Base-by-base conservation (phyloP, 164 flowering plant species). In the Amborella trichopoda region DNA sequence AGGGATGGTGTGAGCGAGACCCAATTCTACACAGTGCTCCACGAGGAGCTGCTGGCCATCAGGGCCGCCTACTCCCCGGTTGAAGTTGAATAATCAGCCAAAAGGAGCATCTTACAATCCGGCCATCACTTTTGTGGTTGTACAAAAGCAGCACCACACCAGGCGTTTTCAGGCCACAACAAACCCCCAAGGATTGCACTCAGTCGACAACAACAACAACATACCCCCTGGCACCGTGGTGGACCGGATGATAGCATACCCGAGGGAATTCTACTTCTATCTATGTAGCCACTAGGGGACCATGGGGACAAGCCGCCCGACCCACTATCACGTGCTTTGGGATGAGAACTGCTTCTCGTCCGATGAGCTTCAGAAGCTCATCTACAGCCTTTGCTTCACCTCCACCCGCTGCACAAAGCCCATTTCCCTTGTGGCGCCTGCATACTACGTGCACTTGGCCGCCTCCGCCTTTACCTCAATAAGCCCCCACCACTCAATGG, bases 401-500 rank as follows among this genome's bases (percentile, higher is more conserved):
- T 90, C 78, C 49, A 81, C 64, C 10, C 73, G 93, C 67, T 90
- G 96, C 51, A 90, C 95, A 0, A 86, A 86, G 63, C 98, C 98
- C 1, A 73, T 90, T 30, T 90, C 98, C 6, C 49, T 90, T 63
- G 95, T 90, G 3, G 95, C 98, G 0, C 94, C 98, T 0, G 95
- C 80, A 27, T 90, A 86, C 48, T 90, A 90, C 53, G 98, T 94
- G 2, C 95, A 90, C 55, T 74, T 90, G 27, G 98, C 96, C 25
- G 98, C 96, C 6, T 86, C 81, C 44, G n/a, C n/a, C n/a, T n/a
- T n/a, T n/a, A n/a, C n/a, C n/a, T 71, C 95, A 59, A 94, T 94
- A 23, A 67, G 98, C 28, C 72, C 86, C 17, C 86, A 90, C 68
- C 73, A 85, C 14, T 88, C 78, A 38, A 11, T 6, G 20, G 21